Percentiles rank a stretch among this genome's conserved stretches.
Conservation (phyloP, 345 rosid genomes). For the Boechera stricta region DNA sequence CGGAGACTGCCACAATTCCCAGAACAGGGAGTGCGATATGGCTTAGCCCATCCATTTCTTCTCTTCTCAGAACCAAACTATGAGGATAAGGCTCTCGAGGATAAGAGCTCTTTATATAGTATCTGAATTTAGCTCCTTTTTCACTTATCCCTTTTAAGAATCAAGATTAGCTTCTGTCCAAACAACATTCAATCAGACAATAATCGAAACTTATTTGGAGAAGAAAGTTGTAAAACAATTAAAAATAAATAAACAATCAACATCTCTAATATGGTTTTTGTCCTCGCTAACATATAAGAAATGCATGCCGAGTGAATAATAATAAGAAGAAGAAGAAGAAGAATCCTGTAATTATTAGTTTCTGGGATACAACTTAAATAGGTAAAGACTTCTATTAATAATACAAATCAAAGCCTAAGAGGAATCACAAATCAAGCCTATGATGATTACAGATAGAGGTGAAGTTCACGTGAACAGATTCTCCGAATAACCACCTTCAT, state of each 20-base stretch:
- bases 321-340: background rate
- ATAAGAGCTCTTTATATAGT: background rate
- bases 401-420: constrained; percentile 27
- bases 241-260: background rate
- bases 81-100: constrained; percentile 35
- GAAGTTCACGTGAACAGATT: constrained; percentile 39
- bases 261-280: too few relatives aligned
- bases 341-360: constrained; percentile 4
- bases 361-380: constrained; percentile 9
- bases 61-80: constrained; percentile 20
- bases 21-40: constrained; percentile 68
- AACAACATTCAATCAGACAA: background rate
- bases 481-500: constrained; percentile 47
- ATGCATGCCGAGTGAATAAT: too few relatives aligned
- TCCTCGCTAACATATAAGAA: too few relatives aligned
- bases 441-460: constrained; percentile 34
- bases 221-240: background rate
- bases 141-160: constrained; percentile 3
- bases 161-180: constrained; percentile 11
- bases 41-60: constrained; percentile 61
- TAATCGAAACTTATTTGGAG: background rate
- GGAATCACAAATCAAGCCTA: constrained; percentile 16
- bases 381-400: constrained; percentile 10
- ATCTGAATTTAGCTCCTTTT: background rate
- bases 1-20: constrained; percentile 70